A percentile compares a stretch with the other conserved stretches of the same genome.
phyloP scores from a whole-genome alignment of 2,329 filamentous ascomycete genomes.

The Penicillium sp. region DNA sequence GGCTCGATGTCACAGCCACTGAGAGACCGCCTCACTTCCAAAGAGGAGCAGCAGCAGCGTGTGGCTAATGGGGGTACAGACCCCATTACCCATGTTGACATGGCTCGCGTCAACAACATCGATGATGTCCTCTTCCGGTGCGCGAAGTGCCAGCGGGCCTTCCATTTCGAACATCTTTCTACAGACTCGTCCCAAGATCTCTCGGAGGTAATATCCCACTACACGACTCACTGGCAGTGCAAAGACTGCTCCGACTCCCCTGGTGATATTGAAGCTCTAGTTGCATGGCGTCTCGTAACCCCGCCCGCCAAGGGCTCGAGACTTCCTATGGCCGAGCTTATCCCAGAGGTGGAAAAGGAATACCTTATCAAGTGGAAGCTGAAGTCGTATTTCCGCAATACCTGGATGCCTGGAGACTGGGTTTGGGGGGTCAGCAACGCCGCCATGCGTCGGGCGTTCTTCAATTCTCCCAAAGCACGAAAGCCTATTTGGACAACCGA shows the following conservation, averaged over 20 bases:
- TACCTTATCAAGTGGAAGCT: slow-evolving; percentile 90
- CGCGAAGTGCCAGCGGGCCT: slow-evolving; percentile 73
- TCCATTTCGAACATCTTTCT: slow-evolving; percentile 84
- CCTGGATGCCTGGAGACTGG: slow-evolving; percentile 91
- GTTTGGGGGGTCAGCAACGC: slow-evolving; percentile 72
- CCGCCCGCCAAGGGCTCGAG: slow-evolving; percentile 58
- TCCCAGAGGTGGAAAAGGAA: slow-evolving; percentile 81
- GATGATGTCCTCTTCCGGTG: slow-evolving; percentile 85
- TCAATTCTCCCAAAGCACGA: slow-evolving; percentile 67
- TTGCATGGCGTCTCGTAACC: slow-evolving; percentile 83
- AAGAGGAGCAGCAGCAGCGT: slow-evolving; percentile 83
- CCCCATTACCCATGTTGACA: slow-evolving; percentile 70
- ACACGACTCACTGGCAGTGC: slow-evolving; percentile 78
- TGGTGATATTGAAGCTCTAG: slow-evolving; percentile 74
- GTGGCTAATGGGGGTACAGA: slow-evolving; percentile 80
- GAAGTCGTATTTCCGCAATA: slow-evolving; percentile 79
- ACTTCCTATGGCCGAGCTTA: slow-evolving; percentile 55
- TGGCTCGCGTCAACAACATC: slow-evolving; percentile 72
- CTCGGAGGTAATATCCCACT: slow-evolving; percentile 65
- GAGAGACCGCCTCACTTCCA: slow-evolving; percentile 71
- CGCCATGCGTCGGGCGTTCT: slow-evolving; percentile 75
- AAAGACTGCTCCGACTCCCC: slow-evolving; percentile 72
- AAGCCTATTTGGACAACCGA: slow-evolving; percentile 72
- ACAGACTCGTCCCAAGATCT: slow-evolving; percentile 35
- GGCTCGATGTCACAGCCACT: slow-evolving; percentile 78